Base-by-base conservation (phyloP, 352 stramenopile species). In the Aphanomyces euteiches region DNA sequence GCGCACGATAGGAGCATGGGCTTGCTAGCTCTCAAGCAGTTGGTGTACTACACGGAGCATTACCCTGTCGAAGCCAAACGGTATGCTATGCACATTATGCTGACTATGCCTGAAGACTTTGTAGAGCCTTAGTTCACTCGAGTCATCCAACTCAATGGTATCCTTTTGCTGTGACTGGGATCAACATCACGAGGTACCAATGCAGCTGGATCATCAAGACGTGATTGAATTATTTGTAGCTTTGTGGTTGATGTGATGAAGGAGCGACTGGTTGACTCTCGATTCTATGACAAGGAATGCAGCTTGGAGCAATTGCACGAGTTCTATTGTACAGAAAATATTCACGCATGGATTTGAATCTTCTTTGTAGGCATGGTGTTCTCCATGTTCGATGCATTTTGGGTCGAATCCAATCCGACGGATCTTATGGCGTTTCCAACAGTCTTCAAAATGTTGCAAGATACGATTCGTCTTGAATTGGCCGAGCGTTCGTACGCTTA, bases 71-170 rank as follows among this genome's bases (percentile, higher is more conserved):
- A 95, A 79, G 84, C 87, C 7, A 77, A 89, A 71, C 60, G 69
- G 87, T 95, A 71, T 37, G 73, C 43, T n/a, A 17, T 41, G 15
- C 36, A 53, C 36, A 6, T 57, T 38, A 28, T 2, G 4, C 6
- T 47, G 7, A 28, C 7, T 47, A 1, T 58, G 50, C 17, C 39
- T 66, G 19, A 67, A 34, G 28, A 8, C 19, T 53, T n/a, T 64
- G 12, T 48, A 95, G 87, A 36, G 84, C 85, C 0, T 69, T 95
- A 43, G 80, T 82, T 10, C 85, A 95, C 66, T 93, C 87, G 15
- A 93, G 92, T 63, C 87, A 95, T 60, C 87, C 83, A 41, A 92
- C 83, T 34, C 80, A 84, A 13, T 95, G 87, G 87, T 95, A 95
- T 65, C 87, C 87, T 43, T 95, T 95, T 61, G 81, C 85, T 7